Percentiles rank a stretch among this genome's conserved stretches.
Evolutionary conservation across 192 early-diverging fungal genomes (phyloP).

Genomic region (Coemansia sp.): DNA sequence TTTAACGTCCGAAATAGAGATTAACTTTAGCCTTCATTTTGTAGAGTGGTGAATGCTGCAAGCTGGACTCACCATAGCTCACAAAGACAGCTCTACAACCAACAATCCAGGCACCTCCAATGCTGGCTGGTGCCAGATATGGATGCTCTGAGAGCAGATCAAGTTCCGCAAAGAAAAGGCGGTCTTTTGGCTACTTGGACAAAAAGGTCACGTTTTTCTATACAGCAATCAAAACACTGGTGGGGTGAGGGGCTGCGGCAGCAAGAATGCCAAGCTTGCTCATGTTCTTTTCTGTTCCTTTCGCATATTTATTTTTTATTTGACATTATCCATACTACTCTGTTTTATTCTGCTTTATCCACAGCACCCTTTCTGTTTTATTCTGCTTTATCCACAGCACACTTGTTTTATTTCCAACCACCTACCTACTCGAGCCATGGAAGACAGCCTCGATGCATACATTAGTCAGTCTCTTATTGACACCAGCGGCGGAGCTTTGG

Average conservation of each 20-base stretch:
- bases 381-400: too few relatives aligned
- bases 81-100: not conserved
- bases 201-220: not conserved
- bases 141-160: not conserved
- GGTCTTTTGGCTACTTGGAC: not conserved
- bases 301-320: too few relatives aligned
- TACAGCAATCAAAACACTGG: not conserved
- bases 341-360: too few relatives aligned
- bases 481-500: conserved; percentile 7
- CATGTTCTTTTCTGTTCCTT: too few relatives aligned
- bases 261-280: not conserved
- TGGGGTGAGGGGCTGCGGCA: too few relatives aligned
- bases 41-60: not conserved
- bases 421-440: conserved; percentile 1
- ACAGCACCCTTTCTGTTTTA: too few relatives aligned
- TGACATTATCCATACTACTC: too few relatives aligned
- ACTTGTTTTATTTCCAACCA: not conserved
- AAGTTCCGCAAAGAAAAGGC: not conserved
- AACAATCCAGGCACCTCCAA: not conserved
- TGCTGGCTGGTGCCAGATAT: not conserved
- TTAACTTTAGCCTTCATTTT: not conserved
- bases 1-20: not conserved
- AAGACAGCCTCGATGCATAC: conserved; percentile 34
- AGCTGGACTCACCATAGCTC: not conserved
- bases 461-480: conserved; percentile 50